A percentile compares a stretch with the other conserved stretches of the same genome.
Evolutionary conservation across 2,329 filamentous ascomycete genomes (phyloP).

Genomic region (Penicillium sp.): DNA sequence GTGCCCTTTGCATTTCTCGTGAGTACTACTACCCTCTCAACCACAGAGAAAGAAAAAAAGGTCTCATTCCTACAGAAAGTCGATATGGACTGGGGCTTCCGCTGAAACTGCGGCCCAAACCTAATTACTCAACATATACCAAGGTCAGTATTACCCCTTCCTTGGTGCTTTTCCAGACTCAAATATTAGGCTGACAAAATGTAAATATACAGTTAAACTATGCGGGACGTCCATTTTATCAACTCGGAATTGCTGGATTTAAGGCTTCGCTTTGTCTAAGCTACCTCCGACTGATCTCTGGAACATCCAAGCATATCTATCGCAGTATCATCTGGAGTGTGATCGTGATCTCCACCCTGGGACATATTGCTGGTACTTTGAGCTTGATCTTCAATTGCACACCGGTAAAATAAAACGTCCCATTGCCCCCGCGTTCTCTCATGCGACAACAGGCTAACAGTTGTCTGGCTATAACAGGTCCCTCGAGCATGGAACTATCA

Average conservation of each 20-base stretch:
- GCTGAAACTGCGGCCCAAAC: constrained; percentile 44
- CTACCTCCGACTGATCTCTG: constrained; percentile 53
- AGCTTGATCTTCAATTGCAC: constrained; percentile 53
- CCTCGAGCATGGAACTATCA: constrained; percentile 49
- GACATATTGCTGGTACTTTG: constrained; percentile 52
- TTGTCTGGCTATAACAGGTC: constrained; percentile 10
- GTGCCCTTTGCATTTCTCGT: constrained; percentile 53
- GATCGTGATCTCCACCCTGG: constrained; percentile 46
- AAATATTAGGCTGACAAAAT: background rate
- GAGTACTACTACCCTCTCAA: constrained; percentile 21
- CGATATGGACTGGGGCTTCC: constrained; percentile 55
- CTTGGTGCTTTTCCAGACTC: no score
- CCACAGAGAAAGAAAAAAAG: no score
- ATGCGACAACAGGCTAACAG: background rate
- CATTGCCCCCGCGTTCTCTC: background rate
- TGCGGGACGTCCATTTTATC: constrained; percentile 55
- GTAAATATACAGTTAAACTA: constrained; percentile 46
- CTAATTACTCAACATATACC: constrained; percentile 48
- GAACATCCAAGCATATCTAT: constrained; percentile 49
- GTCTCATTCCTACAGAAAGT: constrained; percentile 44
- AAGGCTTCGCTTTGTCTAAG: constrained; percentile 56
- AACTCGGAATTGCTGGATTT: constrained; percentile 57
- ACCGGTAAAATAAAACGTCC: constrained; percentile 39
- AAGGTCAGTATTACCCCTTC: constrained; percentile 21
- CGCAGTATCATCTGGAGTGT: constrained; percentile 47